Percentiles rank a stretch among this genome's conserved stretches.
phyloP scores from a whole-genome alignment of 2,329 filamentous ascomycete genomes.

The Colletotrichum neosansevieriae region DNA sequence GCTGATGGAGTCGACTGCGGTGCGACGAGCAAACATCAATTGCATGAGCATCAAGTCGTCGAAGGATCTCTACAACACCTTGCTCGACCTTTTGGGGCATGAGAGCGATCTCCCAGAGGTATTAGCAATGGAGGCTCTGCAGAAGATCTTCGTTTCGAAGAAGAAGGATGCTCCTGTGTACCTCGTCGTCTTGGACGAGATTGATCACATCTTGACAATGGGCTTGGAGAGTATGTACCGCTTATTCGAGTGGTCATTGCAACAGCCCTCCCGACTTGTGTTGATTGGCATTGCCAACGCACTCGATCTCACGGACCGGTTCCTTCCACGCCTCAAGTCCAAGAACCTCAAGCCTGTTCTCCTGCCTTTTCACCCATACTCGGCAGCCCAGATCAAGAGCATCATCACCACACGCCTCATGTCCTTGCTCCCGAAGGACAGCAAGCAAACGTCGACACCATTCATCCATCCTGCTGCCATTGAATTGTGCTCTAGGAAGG shows the following conservation, averaged over 20 bases:
- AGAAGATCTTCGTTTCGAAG: constrained; percentile 77
- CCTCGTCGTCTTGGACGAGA: constrained; percentile 92
- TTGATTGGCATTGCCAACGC: constrained; percentile 96
- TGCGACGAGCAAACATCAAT: constrained; percentile 87
- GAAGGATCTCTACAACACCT: constrained; percentile 83
- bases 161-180: constrained; percentile 71
- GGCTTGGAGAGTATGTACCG: constrained; percentile 91
- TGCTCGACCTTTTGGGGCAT: constrained; percentile 77
- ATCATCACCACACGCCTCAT: constrained; percentile 89
- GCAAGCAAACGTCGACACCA: constrained; percentile 71
- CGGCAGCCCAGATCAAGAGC: constrained; percentile 84
- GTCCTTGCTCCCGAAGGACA: constrained; percentile 73
- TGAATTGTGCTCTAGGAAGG: constrained; percentile 93
- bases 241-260: constrained; percentile 96
- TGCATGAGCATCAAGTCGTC: constrained; percentile 97
- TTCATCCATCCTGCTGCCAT: constrained; percentile 96
- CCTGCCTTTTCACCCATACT: constrained; percentile 93
- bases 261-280: constrained; percentile 81
- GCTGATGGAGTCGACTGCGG: constrained; percentile 61
- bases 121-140: constrained; percentile 76
- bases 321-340: constrained; percentile 91
- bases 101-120: constrained; percentile 71
- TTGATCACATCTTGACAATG: constrained; percentile 91
- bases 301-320: constrained; percentile 93
- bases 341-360: constrained; percentile 91